Conservation (phyloP, 345 rosid genomes). For the Hypericum perforatum region DNA sequence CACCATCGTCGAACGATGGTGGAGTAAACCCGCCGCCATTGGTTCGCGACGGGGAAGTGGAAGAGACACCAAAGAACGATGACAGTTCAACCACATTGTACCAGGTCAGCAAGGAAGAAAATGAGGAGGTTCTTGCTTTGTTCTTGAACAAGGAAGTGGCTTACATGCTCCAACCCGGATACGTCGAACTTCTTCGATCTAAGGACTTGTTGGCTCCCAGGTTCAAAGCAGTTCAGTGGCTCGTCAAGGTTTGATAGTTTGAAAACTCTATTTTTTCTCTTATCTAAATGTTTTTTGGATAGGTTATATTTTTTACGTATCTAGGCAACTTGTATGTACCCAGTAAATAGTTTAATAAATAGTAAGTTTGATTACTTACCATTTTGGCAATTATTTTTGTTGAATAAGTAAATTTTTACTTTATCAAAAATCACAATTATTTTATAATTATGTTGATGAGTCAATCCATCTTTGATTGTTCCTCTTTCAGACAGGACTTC, state of each 20-base stretch:
- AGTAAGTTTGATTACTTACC: no score
- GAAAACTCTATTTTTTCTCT: no score
- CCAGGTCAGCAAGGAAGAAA: slow-evolving; percentile 17
- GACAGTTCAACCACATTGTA: neutral
- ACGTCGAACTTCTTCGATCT: slow-evolving; percentile 18
- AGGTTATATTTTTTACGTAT: no score
- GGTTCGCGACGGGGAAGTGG: neutral
- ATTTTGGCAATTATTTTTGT: no score
- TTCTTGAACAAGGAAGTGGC: slow-evolving; percentile 25
- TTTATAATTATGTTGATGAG: no score
- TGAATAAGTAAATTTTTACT: no score
- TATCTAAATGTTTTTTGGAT: no score
- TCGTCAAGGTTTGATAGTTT: slow-evolving; percentile 21
- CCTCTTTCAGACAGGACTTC: slow-evolving; percentile 29
- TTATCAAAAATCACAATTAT: no score
- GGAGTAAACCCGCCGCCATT: no score
- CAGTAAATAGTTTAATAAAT: no score
- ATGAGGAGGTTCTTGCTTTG: slow-evolving; percentile 12
- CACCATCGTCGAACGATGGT: no score
- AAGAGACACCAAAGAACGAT: neutral
- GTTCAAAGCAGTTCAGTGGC: slow-evolving; percentile 31
- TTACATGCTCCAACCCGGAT: slow-evolving; percentile 32
- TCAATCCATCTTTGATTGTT: slow-evolving; percentile 9
- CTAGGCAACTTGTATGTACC: no score
- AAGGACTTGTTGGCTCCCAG: slow-evolving; percentile 18